Evolutionary conservation across 2,329 filamentous ascomycete species (phyloP).

Genomic region (Phyllosticta capitalensis): DNA sequence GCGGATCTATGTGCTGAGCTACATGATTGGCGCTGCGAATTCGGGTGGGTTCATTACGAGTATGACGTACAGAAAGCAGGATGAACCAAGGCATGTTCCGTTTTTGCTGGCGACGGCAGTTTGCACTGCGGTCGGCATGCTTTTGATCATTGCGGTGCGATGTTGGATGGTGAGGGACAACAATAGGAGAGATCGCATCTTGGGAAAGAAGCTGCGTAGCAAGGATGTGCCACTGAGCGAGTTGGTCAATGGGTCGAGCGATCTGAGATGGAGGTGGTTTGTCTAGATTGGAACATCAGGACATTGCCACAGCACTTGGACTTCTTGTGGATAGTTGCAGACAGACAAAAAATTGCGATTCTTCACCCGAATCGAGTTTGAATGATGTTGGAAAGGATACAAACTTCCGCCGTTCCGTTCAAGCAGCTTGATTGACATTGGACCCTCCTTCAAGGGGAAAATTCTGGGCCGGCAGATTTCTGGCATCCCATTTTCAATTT

Average conservation of each 20-base stretch:
- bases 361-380: too few species aligned
- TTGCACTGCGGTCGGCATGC: slow-evolving; percentile 2
- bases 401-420: too few species aligned
- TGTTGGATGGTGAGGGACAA: slow-evolving; percentile 11
- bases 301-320: too few species aligned
- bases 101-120: slow-evolving; percentile 1
- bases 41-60: slow-evolving; percentile 4
- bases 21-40: slow-evolving; percentile 4
- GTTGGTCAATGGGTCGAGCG: slow-evolving; percentile 4
- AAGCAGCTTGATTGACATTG: too few species aligned
- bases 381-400: too few species aligned
- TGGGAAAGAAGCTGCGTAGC: slow-evolving; percentile 3
- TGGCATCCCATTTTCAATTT: too few species aligned
- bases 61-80: slow-evolving; percentile 3
- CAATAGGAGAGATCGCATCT: slow-evolving; percentile 1
- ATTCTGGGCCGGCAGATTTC: too few species aligned
- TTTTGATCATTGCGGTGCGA: slow-evolving; percentile 7
- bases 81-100: slow-evolving; percentile 7
- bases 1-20: slow-evolving; percentile 6
- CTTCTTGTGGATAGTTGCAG: too few species aligned
- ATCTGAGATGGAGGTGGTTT: slow-evolving; percentile 10
- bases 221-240: slow-evolving; percentile 8
- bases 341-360: too few species aligned
- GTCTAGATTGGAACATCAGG: slow-evolving; percentile 2
- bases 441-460: too few species aligned